These are phyloP conservation scores for Aureobasidium sp. DNA, from an alignment of 2,329 filamentous ascomycete genomes.

Conservation along the genomic window DNA sequence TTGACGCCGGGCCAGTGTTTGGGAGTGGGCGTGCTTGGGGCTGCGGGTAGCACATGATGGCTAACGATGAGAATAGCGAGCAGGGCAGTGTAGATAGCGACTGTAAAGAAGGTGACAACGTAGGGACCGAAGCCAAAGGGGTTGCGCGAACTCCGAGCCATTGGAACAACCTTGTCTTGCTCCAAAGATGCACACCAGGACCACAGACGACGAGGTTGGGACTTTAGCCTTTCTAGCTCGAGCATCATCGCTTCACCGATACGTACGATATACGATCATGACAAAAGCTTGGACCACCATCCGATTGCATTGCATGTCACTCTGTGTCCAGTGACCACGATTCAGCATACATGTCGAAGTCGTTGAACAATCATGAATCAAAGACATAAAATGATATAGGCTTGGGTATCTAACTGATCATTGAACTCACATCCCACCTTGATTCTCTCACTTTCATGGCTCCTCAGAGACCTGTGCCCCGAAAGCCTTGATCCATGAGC, in stretches of 20 bases:
- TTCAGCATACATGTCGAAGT: background rate
- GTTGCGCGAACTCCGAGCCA: slow-evolving; percentile 25
- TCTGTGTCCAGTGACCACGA: background rate
- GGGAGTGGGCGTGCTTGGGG: slow-evolving; percentile 54
- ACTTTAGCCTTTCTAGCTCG: background rate
- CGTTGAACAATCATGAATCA: too few relatives aligned
- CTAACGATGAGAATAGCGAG: slow-evolving; percentile 65
- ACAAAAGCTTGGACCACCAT: slow-evolving; percentile 1
- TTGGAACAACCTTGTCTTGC: background rate
- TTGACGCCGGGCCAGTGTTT: slow-evolving; percentile 58
- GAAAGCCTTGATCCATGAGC: slow-evolving; percentile 21
- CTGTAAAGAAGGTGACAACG: slow-evolving; percentile 75
- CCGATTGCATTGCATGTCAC: background rate
- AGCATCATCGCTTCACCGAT: slow-evolving; percentile 4
- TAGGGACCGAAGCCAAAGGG: slow-evolving; percentile 69
- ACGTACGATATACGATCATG: too few relatives aligned
- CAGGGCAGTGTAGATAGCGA: slow-evolving; percentile 69
- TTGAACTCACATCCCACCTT: background rate
- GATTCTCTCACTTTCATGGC: background rate
- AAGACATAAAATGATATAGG: background rate
- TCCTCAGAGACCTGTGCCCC: background rate
- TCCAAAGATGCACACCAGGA: background rate
- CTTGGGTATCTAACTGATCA: slow-evolving; percentile 15
- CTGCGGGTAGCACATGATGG: slow-evolving; percentile 66
- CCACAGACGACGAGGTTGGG: background rate